phyloP scores from a whole-genome alignment of 495 filamentous ascomycete genomes.

The Penicillium parvum region DNA sequence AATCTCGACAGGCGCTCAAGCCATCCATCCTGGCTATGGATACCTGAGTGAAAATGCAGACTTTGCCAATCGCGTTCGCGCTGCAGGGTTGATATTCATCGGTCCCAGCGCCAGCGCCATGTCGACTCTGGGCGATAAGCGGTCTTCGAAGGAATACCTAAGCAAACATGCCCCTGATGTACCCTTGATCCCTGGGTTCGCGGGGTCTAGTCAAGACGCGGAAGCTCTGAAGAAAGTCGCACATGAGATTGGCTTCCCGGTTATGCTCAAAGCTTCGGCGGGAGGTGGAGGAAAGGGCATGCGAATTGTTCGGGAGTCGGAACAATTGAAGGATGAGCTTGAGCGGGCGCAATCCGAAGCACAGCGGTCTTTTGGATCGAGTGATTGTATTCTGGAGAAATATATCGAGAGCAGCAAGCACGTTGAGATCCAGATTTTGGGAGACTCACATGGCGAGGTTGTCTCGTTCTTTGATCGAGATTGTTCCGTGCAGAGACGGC shows the following conservation, averaged over 20 bases:
- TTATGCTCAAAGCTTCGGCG: conserved; percentile 87
- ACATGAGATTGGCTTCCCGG: conserved; percentile 70
- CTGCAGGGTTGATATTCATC: conserved; percentile 43
- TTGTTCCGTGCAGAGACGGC: conserved; percentile 74
- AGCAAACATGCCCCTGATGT: conserved; percentile 58
- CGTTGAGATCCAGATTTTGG: conserved; percentile 88
- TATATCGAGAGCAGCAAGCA: conserved; percentile 82
- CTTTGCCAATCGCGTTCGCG: conserved; percentile 41
- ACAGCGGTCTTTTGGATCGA: conserved; percentile 73
- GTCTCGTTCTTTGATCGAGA: conserved; percentile 74
- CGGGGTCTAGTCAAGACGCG: conserved; percentile 66
- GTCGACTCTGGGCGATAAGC: conserved; percentile 46
- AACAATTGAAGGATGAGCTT: conserved; percentile 66
- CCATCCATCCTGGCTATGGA: conserved; percentile 56
- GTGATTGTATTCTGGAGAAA: conserved; percentile 80
- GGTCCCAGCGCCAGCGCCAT: conserved; percentile 47
- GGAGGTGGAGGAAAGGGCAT: conserved; percentile 92
- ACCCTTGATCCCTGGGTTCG: conserved; percentile 83
- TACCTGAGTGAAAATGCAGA: conserved; percentile 52
- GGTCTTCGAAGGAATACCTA: conserved; percentile 34
- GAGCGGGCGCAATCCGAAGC: conserved; percentile 74
- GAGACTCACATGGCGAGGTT: conserved; percentile 69
- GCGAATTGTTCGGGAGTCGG: conserved; percentile 62
- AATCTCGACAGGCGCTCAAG: conserved; percentile 62
- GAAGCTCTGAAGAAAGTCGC: conserved; percentile 58